Conservation (phyloP, 768 basidiomycete genomes). For the Dacryopinax primogenitus region DNA sequence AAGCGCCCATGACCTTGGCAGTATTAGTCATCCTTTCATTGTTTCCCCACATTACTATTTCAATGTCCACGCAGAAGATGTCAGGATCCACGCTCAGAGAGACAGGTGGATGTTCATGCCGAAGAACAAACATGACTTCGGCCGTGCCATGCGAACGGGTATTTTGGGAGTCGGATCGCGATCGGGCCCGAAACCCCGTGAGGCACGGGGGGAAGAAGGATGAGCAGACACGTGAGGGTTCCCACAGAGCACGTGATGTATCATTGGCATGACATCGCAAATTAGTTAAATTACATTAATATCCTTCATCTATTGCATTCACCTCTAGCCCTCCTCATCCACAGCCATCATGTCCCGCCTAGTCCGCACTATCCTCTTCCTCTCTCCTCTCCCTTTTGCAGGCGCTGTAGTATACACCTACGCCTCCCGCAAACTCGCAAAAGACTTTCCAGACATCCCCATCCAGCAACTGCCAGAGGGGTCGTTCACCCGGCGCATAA, state of each 20-base stretch:
- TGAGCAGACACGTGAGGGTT: neutral
- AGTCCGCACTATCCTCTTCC: neutral
- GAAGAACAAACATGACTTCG: too few species aligned
- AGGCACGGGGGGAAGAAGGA: neutral
- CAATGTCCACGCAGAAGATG: too few species aligned
- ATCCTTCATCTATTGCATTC: neutral
- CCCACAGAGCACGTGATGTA: neutral
- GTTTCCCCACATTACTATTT: too few species aligned
- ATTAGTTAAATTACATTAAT: too few species aligned
- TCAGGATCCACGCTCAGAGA: too few species aligned
- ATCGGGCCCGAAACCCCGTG: neutral
- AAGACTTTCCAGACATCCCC: neutral
- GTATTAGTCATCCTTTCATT: too few species aligned
- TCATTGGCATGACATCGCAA: too few species aligned
- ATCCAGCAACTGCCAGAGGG: neutral
- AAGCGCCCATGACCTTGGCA: too few species aligned
- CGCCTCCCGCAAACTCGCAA: neutral
- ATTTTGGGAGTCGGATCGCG: neutral
- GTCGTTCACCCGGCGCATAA: neutral
- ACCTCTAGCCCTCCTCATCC: neutral
- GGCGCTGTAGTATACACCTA: neutral
- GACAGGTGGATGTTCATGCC: too few species aligned
- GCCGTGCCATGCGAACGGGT: too few species aligned
- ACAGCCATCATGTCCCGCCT: neutral
- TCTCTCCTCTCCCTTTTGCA: slow-evolving; percentile 2